Percentiles rank a stretch among this genome's conserved stretches.
These are phyloP conservation scores for Cyamopsis tetragonoloba DNA, from an alignment of 306 rosid genomes.

Conservation along the genomic window DNA sequence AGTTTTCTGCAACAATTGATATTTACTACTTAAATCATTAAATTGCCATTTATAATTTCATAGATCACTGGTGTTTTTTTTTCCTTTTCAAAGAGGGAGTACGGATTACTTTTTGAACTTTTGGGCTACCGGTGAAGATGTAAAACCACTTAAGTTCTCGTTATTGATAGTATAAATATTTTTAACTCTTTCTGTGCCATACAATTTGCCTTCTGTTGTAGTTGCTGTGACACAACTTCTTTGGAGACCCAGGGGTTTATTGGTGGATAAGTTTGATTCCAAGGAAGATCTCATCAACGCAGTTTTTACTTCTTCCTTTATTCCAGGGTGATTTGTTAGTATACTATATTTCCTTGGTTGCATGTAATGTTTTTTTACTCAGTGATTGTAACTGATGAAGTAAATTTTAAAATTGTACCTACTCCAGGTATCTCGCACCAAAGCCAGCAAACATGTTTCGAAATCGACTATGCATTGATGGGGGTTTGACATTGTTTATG, in stretches of 20 bases:
- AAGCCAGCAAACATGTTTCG: slow-evolving; percentile 83
- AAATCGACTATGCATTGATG: slow-evolving; percentile 87
- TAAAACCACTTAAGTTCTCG: background rate
- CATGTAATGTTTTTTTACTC: slow-evolving; percentile 7
- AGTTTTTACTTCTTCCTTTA: slow-evolving; percentile 92
- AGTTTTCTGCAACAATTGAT: background rate
- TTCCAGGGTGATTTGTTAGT: slow-evolving; percentile 83
- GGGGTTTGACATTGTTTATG: slow-evolving; percentile 93
- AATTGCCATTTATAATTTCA: background rate
- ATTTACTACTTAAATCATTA: background rate
- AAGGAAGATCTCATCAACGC: slow-evolving; percentile 97
- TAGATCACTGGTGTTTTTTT: no score
- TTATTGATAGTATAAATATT: background rate
- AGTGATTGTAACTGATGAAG: background rate
- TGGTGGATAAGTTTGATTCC: slow-evolving; percentile 93
- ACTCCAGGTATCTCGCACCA: slow-evolving; percentile 82
- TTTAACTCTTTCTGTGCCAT: background rate
- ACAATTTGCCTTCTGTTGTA: slow-evolving; percentile 32
- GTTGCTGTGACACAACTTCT: slow-evolving; percentile 93
- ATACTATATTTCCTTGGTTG: slow-evolving; percentile 22
- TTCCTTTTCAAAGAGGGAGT: background rate
- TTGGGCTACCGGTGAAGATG: background rate
- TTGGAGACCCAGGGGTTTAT: slow-evolving; percentile 91
- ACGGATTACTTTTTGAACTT: background rate
- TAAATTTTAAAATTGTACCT: slow-evolving; percentile 1